A percentile compares a stretch with the other conserved stretches of the same genome.
These are phyloP conservation scores for Aspergillus felis DNA, from an alignment of 2,329 filamentous ascomycete genomes.

Conservation along the genomic window DNA sequence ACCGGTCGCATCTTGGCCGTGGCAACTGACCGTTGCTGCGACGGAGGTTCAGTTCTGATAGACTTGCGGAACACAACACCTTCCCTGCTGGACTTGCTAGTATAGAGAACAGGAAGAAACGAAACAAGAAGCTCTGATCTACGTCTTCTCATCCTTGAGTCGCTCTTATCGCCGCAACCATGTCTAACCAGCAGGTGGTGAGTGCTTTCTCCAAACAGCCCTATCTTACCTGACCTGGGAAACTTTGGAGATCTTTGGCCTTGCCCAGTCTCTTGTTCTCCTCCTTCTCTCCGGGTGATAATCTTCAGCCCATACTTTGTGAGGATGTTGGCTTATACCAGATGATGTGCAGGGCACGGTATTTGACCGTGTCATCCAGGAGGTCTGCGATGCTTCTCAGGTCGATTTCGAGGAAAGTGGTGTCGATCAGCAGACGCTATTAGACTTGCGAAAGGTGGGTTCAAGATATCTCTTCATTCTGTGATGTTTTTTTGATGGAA, in stretches of 20 bases:
- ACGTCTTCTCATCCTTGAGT: slow-evolving; percentile 7
- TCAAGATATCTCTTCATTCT: slow-evolving; percentile 4
- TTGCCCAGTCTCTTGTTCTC: slow-evolving; percentile 3
- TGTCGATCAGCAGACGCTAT: slow-evolving; percentile 79
- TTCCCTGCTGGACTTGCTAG: slow-evolving; percentile 4
- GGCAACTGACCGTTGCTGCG: slow-evolving; percentile 18
- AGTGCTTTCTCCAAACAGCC: slow-evolving; percentile 30
- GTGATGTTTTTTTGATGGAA: slow-evolving; percentile 11
- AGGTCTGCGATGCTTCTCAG: slow-evolving; percentile 84
- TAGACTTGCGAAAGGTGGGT: slow-evolving; percentile 84
- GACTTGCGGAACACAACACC: slow-evolving; percentile 6
- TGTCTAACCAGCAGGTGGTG: slow-evolving; percentile 49
- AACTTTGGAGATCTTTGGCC: slow-evolving; percentile 18
- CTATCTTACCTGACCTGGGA: slow-evolving; percentile 15
- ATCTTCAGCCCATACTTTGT: background rate
- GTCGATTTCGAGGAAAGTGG: slow-evolving; percentile 97
- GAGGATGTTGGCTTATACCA: slow-evolving; percentile 25
- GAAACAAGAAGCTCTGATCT: slow-evolving; percentile 5
- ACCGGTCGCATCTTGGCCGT: slow-evolving; percentile 16
- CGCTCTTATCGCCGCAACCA: slow-evolving; percentile 20
- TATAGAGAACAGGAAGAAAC: slow-evolving; percentile 9
- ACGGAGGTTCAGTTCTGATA: slow-evolving; percentile 12
- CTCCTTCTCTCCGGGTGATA: slow-evolving; percentile 1
- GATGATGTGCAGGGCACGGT: slow-evolving; percentile 59
- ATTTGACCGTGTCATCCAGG: slow-evolving; percentile 87